phyloP scores from a whole-genome alignment of 208 protist genomes.

The Trypanosoma platydactyli region DNA sequence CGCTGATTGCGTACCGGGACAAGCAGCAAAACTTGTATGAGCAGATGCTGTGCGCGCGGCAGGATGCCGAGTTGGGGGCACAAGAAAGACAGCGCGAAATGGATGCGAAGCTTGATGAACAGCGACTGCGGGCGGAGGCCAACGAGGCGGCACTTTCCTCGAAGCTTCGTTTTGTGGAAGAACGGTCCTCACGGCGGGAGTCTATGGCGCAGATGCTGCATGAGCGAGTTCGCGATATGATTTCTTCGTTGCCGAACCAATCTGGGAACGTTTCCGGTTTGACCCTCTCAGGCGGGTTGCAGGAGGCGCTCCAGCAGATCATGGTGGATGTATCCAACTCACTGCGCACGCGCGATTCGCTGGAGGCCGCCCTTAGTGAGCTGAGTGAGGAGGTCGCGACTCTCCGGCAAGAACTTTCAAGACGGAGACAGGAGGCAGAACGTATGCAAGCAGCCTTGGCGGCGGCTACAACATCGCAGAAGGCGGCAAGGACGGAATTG shows the following conservation, averaged over 20 bases:
- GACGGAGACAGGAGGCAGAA: neutral
- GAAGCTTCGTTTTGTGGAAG: constrained; percentile 18
- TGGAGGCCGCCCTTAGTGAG: constrained; percentile 38
- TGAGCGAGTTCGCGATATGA: constrained; percentile 27
- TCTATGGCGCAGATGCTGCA: constrained; percentile 9
- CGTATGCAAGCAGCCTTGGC: neutral
- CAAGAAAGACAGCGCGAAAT: neutral
- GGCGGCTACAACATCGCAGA: neutral
- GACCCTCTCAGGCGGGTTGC: neutral
- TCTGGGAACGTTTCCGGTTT: constrained; percentile 4
- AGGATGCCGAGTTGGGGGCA: constrained; percentile 3
- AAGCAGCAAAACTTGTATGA: constrained; percentile 12
- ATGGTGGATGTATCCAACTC: neutral
- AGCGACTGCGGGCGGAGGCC: neutral
- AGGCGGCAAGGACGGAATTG: neutral
- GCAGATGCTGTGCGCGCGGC: constrained; percentile 8
- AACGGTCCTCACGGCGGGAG: constrained; percentile 18
- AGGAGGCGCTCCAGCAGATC: neutral
- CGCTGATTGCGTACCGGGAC: constrained; percentile 11
- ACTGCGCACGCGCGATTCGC: constrained; percentile 19
- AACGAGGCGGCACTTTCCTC: neutral
- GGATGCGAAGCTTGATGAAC: constrained; percentile 8
- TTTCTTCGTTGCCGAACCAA: constrained; percentile 21
- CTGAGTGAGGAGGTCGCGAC: constrained; percentile 33
- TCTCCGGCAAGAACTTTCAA: constrained; percentile 15